Base-by-base conservation (phyloP, 345 rosid genomes). In the Camelina neglecta region DNA sequence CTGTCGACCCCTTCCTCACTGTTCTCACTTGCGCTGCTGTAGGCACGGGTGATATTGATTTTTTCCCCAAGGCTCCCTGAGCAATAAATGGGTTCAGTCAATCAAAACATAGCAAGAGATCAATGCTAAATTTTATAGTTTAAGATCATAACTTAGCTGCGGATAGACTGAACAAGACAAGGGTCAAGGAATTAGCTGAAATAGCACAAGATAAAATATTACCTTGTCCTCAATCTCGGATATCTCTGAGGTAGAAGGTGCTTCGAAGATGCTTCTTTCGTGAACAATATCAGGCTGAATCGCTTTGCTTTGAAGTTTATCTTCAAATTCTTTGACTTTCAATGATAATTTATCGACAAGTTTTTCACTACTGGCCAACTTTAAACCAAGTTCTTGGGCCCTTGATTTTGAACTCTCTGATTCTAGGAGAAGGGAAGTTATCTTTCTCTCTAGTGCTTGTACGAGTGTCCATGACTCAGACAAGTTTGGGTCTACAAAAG, bases 191-290 rank as follows among this genome's bases (percentile, higher is more conserved):
- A 48, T 29, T 65, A 72, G n/a, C 12, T 58, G 48, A 44, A 53
- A 60, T 44, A 71, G 51, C 55, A 57, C n/a, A 58, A 47, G 62
- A 51, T 20, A 26, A 57, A 65, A 12, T 26, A 67, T 70, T 72
- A 94, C 98, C 87, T 24, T 78, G 75, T 90, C 97, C 77, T 94
- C 97, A 45, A 88, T 83, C 85, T 94, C 96, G 18, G 95, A 86
- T 85, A 89, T 92, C 83, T 90, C 96, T 57, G 96, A 90, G 51
- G 87, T 87, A 71, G 84, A 76, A 54, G 91, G 80, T 76, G 84
- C 82, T 85, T 91, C 93, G 51, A 83, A 87, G 66, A 89, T 82
- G 82, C 93, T 81, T 77, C 89, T 89, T 75, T 90, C 97, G 78
- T 83, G 90, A 54, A 85, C 75, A 44, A 82, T 73, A 72, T 92